Conservation (phyloP, 768 basidiomycete species). For the Tulasnella sp. region DNA sequence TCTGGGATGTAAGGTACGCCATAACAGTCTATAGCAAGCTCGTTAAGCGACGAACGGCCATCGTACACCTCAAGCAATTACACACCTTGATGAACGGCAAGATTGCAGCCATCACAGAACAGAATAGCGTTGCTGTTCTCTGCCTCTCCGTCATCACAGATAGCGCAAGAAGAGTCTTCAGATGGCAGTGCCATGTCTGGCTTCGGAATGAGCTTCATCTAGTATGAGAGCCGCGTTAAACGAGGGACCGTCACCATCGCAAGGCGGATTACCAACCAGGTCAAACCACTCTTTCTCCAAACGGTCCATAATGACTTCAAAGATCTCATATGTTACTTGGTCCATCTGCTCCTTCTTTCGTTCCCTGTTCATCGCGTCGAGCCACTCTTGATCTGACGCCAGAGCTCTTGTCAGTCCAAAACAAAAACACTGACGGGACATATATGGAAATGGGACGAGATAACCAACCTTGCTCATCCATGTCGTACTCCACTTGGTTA, state of each 20-base stretch:
- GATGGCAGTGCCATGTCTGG: constrained; percentile 78
- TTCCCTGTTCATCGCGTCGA: constrained; percentile 75
- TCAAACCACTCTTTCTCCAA: constrained; percentile 99
- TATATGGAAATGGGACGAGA: neutral
- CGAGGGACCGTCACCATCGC: neutral
- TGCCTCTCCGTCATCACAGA: constrained; percentile 97
- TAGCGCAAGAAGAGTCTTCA: constrained; percentile 92
- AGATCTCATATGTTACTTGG: constrained; percentile 69
- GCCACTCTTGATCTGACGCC: constrained; percentile 81
- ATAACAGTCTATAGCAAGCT: constrained; percentile 68
- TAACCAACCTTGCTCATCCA: constrained; percentile 90
- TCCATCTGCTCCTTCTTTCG: constrained; percentile 68
- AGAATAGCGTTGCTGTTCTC: constrained; percentile 99
- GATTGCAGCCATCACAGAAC: constrained; percentile 97
- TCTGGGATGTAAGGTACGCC: constrained; percentile 99
- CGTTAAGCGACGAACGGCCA: neutral
- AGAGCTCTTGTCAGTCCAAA: neutral
- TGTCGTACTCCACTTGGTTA: constrained; percentile 95
- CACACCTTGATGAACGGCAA: constrained; percentile 97
- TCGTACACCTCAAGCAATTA: neutral
- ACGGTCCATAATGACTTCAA: constrained; percentile 95
- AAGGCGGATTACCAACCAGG: constrained; percentile 48
- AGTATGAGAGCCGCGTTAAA: neutral
- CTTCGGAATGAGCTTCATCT: constrained; percentile 94
- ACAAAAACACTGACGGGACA: constrained; percentile 8